Evolutionary conservation across 192 early-diverging fungal species (phyloP), one percentile per base, ranked within the genome.

Genomic region (Entomortierella lignicola): DNA sequence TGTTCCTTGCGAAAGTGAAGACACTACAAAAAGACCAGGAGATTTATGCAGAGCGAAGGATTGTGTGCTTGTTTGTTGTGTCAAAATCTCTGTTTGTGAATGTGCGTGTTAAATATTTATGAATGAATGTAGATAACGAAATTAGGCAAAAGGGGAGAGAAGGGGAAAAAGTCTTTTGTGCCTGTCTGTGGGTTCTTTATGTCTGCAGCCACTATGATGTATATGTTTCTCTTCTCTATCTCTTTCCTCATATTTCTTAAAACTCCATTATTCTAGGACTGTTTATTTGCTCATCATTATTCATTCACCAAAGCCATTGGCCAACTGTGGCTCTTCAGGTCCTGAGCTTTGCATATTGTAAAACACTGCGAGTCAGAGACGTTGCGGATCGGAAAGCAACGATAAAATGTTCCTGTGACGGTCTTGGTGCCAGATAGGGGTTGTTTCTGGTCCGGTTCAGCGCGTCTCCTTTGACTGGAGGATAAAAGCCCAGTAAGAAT

Each of bases 281-380:
- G 44, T 20, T 13, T 15, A 47, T 47, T 47, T 47, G 44, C 44
- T 47, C 15, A 47, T 4, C 4, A 12, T 47, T 20, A 5, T 47
- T 20, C 44, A 20, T 20, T 20, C 44, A 47, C 20, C 44, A 47
- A 20, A 15, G 44, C 44, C 15, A 47, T 47, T 47, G 44, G 44
- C 44, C 20, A 47, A 15, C 4, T 12, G 15, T 47, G 15, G 6
- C 4, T 47, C 44, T 47, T 20, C 44, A 47, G 44, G 44, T 20
- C 44, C 44, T 47, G 44, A 47, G 44, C 44, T 47, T 47, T 47
- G 44, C 44, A 47, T 47, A 47, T 47, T 47, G 44, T 47, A 47
- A 47, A 47, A 47, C 44, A 15, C 2, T 5, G 15, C 44, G 44
- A 47, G 44, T 47, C 44, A 47, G 44, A 47, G 44, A 20, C 44